Evolutionary conservation across 2,329 filamentous ascomycete genomes (phyloP), one percentile per base, ranked within the genome.

Genomic region (Colletotrichum spaethianum): DNA sequence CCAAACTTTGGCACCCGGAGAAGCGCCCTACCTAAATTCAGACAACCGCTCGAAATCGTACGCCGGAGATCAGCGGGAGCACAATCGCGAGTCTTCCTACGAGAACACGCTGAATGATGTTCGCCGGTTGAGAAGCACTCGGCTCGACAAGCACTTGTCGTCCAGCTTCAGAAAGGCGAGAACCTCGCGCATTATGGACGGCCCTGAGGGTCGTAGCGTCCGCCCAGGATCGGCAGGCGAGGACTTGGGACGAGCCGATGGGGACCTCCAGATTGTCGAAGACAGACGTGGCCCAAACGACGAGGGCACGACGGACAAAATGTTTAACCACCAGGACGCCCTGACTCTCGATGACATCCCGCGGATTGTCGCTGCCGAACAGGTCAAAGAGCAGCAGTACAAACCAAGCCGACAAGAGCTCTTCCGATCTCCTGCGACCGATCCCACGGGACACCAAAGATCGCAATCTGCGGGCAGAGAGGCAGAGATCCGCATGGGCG

Each of bases 101-200:
- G 96, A 98, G 84, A 97, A 95, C 83, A 98, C 96, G 57, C 92
- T 99, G 76, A 97, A 96, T 75, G 96, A 99, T 82, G 96, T 99
- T 79, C 92, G 95, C 77, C 90, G 96, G 74, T 84, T 99, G 71
- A 92, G 96, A 75, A 98, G 96, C 73, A 98, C 96, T 28, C 92
- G 96, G 38, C 92, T 98, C 79, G 96, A 99, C 79, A 96, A 97
- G 79, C 94, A 97, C 78, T 85, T 99, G 53, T 98, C 96, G 44
- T 97, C 94, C 28, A 98, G 95, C 62, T 95, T 96, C 80, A 93
- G 94, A 80, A 96, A 95, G 78, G 94, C 96, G 60, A 90, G 96
- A 75, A 94, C 94, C 33, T 98, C 96, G 11, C 90, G 94, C 66
- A 95, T 99, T 70, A 95, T 99, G 81, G 95, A 98, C 80, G 94